Base-by-base conservation (phyloP, 305 asterid species). In the Rubia tinctorum region DNA sequence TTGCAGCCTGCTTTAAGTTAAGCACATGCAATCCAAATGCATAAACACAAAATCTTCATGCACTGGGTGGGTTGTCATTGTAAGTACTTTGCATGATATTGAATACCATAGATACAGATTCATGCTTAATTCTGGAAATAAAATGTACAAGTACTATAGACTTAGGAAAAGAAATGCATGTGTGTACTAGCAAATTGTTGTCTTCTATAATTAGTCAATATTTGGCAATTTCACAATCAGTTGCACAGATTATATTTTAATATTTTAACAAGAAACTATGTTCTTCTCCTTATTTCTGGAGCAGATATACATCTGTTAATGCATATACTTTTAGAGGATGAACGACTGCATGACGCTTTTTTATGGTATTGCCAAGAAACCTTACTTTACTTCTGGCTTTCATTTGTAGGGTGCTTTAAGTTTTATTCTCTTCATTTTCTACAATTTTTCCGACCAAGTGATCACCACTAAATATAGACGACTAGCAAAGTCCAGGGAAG, bases 401-500 rank as follows among this genome's bases (percentile, higher is more conserved):
- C 74, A 68, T 71, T 58, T 82, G 88, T 86, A 95, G 99, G 97
- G 93, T 61, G 84, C 69, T 23, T 75, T 95, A 89, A 87, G 88
- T 88, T 86, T 92, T 89, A 82, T 91, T 74, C 83, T 95, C 75
- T 83, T 90, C 76, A 78, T 95, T 71, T 85, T 95, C 75, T 95
- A 95, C 82, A 95, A 92, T 84, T 95, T 86, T 89, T 95, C 99
- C 55, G 99, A 90, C 80, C 99, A 89, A 86, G 90, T 95, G 80
- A 89, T 95, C 79, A 84, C 90, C 63, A 95, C 96, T 72, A 91
- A 97, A 71, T 83, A 92, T 69, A 90, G 81, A 82, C 83, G 98
- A 86, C 63, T 88, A 79, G 98, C 99, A 62, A 90, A 86, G 86
- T 95, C 99, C 72, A 84, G 99, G 87, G 98, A 95, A 85, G 84